Conservation (phyloP, 2,329 filamentous ascomycete species). For the Trichoderma semiorbis region DNA sequence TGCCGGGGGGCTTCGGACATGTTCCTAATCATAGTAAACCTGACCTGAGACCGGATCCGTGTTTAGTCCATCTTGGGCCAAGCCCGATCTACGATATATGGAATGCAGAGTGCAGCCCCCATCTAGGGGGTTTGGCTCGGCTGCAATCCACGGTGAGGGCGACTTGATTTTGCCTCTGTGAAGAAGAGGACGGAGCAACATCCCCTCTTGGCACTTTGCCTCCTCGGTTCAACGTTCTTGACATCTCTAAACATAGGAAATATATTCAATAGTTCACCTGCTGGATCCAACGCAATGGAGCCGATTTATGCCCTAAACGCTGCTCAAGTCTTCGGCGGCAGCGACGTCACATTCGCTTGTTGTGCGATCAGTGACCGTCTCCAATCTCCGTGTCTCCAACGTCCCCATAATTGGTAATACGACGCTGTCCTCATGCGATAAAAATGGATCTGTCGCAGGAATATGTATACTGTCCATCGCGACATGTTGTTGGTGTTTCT, state of each 20-base stretch:
- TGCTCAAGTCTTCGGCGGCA: not conserved
- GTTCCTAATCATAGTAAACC: not conserved
- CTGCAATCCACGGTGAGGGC: not conserved
- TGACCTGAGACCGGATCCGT: not conserved
- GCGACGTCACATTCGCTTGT: not conserved
- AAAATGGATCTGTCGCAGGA: not conserved
- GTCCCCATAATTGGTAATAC: not conserved
- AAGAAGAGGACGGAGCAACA: not conserved
- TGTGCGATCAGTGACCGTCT: not conserved
- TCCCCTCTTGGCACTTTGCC: not conserved
- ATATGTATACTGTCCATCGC: constrained; percentile 2
- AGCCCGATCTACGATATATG: constrained; percentile 5
- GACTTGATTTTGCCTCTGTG: not conserved
- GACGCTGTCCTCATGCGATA: not conserved
- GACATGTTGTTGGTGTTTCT: not conserved
- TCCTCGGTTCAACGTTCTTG: not conserved
- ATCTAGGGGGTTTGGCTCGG: not conserved
- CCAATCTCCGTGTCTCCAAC: constrained; percentile 3
- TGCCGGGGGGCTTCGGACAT: not conserved
- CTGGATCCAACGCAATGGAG: not conserved
- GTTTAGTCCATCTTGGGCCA: not conserved
- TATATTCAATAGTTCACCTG: not conserved
- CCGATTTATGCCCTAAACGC: not conserved
- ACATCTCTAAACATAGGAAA: not conserved
- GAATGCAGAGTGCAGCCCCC: not conserved